These are phyloP conservation scores for Shiraia sp. DNA, from an alignment of 2,329 filamentous ascomycete genomes.

Conservation along the genomic window DNA sequence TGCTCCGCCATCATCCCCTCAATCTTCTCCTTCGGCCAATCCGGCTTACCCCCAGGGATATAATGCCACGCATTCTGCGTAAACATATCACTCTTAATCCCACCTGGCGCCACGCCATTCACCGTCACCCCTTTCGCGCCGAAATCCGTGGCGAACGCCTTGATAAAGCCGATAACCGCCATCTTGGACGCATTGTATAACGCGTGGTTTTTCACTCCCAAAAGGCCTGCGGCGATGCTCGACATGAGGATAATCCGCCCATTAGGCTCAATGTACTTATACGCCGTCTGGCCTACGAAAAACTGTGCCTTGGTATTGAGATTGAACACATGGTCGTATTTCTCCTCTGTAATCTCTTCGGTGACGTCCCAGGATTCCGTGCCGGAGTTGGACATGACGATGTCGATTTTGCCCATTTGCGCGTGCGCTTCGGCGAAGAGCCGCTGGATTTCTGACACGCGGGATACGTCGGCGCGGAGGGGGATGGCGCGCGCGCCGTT, in stretches of 20 bases:
- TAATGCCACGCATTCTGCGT: conserved; percentile 61
- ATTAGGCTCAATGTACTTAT: conserved; percentile 69
- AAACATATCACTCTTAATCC: conserved; percentile 79
- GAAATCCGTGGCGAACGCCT: conserved; percentile 72
- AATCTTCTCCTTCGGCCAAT: conserved; percentile 55
- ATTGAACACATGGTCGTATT: conserved; percentile 72
- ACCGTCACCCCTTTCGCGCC: conserved; percentile 69
- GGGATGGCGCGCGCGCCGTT: conserved; percentile 58
- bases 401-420: conserved; percentile 49
- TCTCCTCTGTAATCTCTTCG: conserved; percentile 69
- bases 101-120: conserved; percentile 73
- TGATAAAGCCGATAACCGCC: conserved; percentile 73
- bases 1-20: conserved; percentile 55
- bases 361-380: conserved; percentile 71
- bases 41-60: conserved; percentile 54
- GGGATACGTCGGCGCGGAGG: conserved; percentile 63
- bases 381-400: conserved; percentile 59
- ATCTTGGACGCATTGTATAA: conserved; percentile 74
- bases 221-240: conserved; percentile 68
- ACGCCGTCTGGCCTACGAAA: conserved; percentile 76
- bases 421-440: conserved; percentile 54
- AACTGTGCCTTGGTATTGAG: conserved; percentile 73
- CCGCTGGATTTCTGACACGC: conserved; percentile 61
- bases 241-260: conserved; percentile 77
- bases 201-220: conserved; percentile 71